These are phyloP conservation scores for Paramecium sonneborni DNA, from an alignment of 73 alveolate genomes.

Conservation along the genomic window DNA sequence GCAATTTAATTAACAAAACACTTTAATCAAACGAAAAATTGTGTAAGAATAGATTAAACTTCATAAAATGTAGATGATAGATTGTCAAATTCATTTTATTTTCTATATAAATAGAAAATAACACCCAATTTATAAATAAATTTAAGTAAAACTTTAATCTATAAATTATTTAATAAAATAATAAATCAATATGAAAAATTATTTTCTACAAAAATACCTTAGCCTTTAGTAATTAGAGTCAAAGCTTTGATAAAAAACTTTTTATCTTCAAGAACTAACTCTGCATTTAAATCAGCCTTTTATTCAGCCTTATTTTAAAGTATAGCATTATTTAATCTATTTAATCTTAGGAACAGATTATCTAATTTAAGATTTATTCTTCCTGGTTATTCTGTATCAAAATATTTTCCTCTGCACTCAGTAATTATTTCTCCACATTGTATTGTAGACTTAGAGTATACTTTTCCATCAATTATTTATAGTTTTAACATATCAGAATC, in stretches of 20 bases:
- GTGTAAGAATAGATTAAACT: background rate
- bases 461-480: background rate
- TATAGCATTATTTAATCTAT: background rate
- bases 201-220: background rate
- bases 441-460: background rate
- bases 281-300: background rate
- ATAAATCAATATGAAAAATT: background rate
- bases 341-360: background rate
- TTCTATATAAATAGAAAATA: no score
- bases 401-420: constrained; percentile 11
- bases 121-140: no score
- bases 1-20: background rate
- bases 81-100: no score
- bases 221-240: background rate
- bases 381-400: background rate
- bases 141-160: background rate
- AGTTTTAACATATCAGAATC: background rate
- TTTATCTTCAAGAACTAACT: background rate
- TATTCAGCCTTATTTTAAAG: background rate
- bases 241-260: background rate
- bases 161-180: background rate
- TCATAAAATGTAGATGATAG: no score
- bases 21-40: background rate
- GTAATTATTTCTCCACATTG: background rate
- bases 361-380: background rate